phyloP scores from a whole-genome alignment of 768 basidiomycete species.

The Xerocomellus intermedius region DNA sequence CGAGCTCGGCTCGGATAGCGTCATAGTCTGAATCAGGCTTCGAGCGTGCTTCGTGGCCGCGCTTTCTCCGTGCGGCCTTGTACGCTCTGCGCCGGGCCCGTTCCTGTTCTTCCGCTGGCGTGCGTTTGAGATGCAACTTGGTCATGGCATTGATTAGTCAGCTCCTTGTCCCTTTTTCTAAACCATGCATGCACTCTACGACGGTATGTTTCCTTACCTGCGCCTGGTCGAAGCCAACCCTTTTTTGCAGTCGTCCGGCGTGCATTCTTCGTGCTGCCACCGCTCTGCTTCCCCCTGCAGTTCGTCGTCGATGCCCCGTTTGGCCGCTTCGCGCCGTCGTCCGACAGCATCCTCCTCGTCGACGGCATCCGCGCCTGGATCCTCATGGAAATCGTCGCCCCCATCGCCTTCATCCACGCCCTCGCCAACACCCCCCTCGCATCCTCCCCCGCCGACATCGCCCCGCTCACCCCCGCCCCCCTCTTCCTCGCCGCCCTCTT shows the following conservation, averaged over 20 bases:
- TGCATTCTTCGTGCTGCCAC: constrained; percentile 44
- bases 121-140: constrained; percentile 62
- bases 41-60: too few species aligned
- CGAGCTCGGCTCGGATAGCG: constrained; percentile 20
- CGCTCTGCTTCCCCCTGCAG: constrained; percentile 35
- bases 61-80: constrained; percentile 43
- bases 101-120: constrained; percentile 63
- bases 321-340: constrained; percentile 63
- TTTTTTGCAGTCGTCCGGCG: constrained; percentile 36
- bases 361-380: constrained; percentile 74
- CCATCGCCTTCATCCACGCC: constrained; percentile 49
- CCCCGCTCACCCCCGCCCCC: constrained; percentile 39
- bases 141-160: constrained; percentile 33
- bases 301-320: constrained; percentile 74
- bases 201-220: constrained; percentile 11
- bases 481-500: constrained; percentile 56
- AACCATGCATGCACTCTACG: constrained; percentile 25
- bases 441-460: constrained; percentile 26
- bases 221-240: neutral
- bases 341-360: constrained; percentile 47
- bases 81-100: constrained; percentile 38
- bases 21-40: too few species aligned
- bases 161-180: neutral
- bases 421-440: constrained; percentile 52
- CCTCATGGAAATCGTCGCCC: constrained; percentile 70